A percentile compares a stretch with the other conserved stretches of the same genome.
phyloP scores from a whole-genome alignment of 23 red algal species.

The Rhodosorus marinus region DNA sequence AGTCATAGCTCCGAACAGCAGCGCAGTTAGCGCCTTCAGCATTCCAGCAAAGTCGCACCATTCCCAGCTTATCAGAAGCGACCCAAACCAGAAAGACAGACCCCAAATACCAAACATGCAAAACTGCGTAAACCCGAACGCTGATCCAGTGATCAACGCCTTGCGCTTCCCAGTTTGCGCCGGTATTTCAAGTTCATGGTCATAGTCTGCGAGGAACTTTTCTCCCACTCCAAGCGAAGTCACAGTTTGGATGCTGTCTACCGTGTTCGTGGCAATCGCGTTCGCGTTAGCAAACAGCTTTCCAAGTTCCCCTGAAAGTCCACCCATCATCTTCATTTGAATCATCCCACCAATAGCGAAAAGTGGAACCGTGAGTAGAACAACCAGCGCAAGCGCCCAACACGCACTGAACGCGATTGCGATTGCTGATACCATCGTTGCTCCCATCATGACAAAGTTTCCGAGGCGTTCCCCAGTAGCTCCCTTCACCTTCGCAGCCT shows the following conservation, averaged over 20 bases:
- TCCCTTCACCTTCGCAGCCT: conserved; percentile 32
- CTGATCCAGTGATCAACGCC: conserved; percentile 31
- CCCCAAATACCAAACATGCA: conserved; percentile 40
- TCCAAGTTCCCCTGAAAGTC: conserved; percentile 41
- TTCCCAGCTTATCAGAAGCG: conserved; percentile 24
- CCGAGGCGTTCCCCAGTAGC: conserved; percentile 28
- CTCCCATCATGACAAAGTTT: conserved; percentile 6
- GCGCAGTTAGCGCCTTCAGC: conserved; percentile 34
- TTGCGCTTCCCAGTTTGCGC: conserved; percentile 15
- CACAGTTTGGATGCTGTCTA: conserved; percentile 68
- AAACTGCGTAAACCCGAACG: conserved; percentile 48
- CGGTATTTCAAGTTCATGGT: conserved; percentile 20
- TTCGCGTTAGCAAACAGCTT: conserved; percentile 30
- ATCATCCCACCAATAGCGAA: conserved; percentile 33
- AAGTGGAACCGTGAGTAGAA: conserved; percentile 49
- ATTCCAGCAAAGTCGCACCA: conserved; percentile 22
- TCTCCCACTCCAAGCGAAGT: conserved; percentile 49
- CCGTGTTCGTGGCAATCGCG: conserved; percentile 47
- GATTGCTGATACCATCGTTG: conserved; percentile 36
- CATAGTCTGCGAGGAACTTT: conserved; percentile 33
- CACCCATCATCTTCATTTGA: conserved; percentile 83
- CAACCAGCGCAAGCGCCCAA: conserved; percentile 51
- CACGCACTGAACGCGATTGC: conserved; percentile 44
- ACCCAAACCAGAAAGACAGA: conserved; percentile 68
- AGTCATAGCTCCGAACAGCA: conserved; percentile 70